These are phyloP conservation scores for Backusella liffmaniae DNA, from an alignment of 192 early-diverging fungal genomes.

Conservation along the genomic window DNA sequence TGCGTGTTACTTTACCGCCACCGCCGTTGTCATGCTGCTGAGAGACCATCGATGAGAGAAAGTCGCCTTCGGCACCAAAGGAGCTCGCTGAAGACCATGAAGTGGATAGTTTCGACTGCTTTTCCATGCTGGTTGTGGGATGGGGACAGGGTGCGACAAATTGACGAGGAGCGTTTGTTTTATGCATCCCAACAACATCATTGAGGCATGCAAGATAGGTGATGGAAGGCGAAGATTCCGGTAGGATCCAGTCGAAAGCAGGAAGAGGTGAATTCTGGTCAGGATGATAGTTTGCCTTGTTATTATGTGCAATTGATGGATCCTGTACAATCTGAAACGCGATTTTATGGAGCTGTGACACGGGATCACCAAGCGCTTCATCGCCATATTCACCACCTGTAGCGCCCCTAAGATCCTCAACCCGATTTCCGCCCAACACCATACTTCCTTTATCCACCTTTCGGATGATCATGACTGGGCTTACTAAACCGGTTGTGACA, in stretches of 20 bases:
- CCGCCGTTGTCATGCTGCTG: slow-evolving; percentile 2
- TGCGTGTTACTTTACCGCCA: slow-evolving; percentile 30
- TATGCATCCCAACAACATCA: slow-evolving; percentile 76
- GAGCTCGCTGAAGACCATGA: not conserved
- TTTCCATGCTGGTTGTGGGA: not conserved
- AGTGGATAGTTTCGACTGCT: not conserved
- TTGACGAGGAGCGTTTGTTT: slow-evolving; percentile 47
- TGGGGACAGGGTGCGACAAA: slow-evolving; percentile 11
- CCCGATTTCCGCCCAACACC: slow-evolving; percentile 65
- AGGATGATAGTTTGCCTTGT: slow-evolving; percentile 1
- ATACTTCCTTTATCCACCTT: slow-evolving; percentile 85
- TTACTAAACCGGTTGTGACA: slow-evolving; percentile 79
- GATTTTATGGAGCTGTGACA: slow-evolving; percentile 91
- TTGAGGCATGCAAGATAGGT: slow-evolving; percentile 72
- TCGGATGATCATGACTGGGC: slow-evolving; percentile 79
- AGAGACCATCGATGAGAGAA: slow-evolving; percentile 15
- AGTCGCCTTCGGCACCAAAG: slow-evolving; percentile 3
- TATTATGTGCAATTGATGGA: slow-evolving; percentile 16
- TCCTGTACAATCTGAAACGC: slow-evolving; percentile 77
- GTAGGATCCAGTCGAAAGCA: slow-evolving; percentile 24
- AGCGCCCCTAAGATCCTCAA: slow-evolving; percentile 18
- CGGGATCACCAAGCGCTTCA: slow-evolving; percentile 75
- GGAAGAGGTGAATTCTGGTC: not conserved
- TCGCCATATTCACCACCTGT: slow-evolving; percentile 45
- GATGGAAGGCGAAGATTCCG: slow-evolving; percentile 37